Evolutionary conservation across 331 rosid genomes (phyloP).

Genomic region (Malus hybrid): DNA sequence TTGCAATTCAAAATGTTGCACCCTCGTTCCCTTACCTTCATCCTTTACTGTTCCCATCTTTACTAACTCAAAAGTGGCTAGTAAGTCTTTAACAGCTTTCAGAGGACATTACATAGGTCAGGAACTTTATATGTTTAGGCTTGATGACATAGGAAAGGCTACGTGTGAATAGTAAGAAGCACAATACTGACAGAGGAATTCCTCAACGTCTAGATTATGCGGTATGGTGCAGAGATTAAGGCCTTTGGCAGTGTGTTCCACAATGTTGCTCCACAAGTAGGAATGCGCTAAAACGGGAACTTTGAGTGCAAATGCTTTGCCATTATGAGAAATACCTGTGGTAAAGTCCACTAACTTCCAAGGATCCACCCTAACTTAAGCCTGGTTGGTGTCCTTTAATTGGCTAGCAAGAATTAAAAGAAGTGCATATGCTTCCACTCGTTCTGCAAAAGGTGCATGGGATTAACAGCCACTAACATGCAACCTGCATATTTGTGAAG

Average conservation of each 20-base stretch:
- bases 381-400: background rate
- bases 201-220: background rate
- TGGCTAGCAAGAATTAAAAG: background rate
- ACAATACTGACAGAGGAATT: background rate
- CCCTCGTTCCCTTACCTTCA: background rate
- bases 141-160: background rate
- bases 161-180: background rate
- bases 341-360: background rate
- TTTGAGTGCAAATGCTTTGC: background rate
- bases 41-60: background rate
- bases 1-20: constrained; percentile 6
- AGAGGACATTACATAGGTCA: background rate
- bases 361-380: background rate
- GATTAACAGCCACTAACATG: background rate
- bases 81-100: background rate
- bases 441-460: background rate
- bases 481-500: background rate
- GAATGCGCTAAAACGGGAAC: background rate
- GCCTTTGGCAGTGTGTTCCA: background rate
- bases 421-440: background rate
- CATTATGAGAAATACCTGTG: background rate
- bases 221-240: background rate
- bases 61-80: background rate
- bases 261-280: background rate
- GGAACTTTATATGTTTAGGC: background rate